Base-by-base conservation (phyloP, 2,329 filamentous ascomycete species). In the Pleoardoris graminearum region DNA sequence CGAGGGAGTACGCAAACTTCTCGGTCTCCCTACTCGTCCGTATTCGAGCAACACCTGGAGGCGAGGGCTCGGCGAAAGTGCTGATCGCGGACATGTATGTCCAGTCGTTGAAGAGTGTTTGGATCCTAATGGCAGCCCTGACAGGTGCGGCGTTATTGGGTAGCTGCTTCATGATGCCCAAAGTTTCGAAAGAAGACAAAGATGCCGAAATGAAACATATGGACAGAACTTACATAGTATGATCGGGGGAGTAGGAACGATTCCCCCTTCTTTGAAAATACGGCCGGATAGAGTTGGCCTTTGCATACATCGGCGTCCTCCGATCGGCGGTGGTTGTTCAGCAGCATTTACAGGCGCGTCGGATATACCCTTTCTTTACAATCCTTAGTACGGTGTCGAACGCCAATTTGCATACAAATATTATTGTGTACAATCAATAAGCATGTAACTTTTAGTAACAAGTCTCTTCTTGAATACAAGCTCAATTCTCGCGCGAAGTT, bases 51-150 rank as follows among this genome's bases (percentile, higher is more conserved):
- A 64, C 67, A 56, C 48, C 54, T 8, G 37, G 43, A 23, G 55
- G 46, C 7, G 51, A 57, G 5, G 54, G 47, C 7, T 47, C 50
- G 6, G 7, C 54, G 3, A 61, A 58, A 38, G 39, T 43, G 11
- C 46, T 61, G 27, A 52, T 69, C 10, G 53, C 57, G 25, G 60
- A 64, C 47, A 57, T 51, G 3, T 73, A 71, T 54, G 56, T 64
- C 10, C 51, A 59, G 37, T 53, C 63, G 8, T 49, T 73, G 49
- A 63, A 62, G 43, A 43, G 52, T 2, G 48, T 72, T 11, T 73
- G 68, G 69, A 58, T 69, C 14, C 50, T 65, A 11, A 60, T 71
- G 63, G 63, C 65, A 46, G 65, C 41, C 11, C 39, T 71, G 33
- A 61, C 61, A 2, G 65, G 57, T 7, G 38, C 61, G 14, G 65